phyloP scores from a whole-genome alignment of 805 yeast genomes.

The Yarrowia deformans region DNA sequence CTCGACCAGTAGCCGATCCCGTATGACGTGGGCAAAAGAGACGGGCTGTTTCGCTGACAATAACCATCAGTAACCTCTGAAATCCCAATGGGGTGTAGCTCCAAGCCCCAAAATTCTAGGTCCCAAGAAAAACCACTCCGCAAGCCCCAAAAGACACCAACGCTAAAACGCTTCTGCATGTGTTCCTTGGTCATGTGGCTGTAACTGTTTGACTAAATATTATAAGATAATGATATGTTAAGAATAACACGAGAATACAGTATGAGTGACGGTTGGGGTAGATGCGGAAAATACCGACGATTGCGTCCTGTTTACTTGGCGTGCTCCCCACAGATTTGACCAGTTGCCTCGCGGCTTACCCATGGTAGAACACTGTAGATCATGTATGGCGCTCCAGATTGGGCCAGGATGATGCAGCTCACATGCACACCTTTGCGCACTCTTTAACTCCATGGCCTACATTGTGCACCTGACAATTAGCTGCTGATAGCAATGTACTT shows the following conservation, averaged over 20 bases:
- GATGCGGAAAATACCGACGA: background rate
- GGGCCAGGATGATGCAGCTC: slow-evolving; percentile 16
- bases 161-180: slow-evolving; percentile 15
- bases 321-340: too few relatives aligned
- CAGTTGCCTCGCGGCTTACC: background rate
- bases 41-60: too few relatives aligned
- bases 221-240: background rate
- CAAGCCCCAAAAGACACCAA: background rate
- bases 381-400: slow-evolving; percentile 27
- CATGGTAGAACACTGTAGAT: slow-evolving; percentile 1
- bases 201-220: background rate
- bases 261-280: background rate
- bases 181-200: slow-evolving; percentile 20
- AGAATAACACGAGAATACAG: background rate
- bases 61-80: too few relatives aligned
- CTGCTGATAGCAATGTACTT: slow-evolving; percentile 16
- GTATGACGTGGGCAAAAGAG: background rate
- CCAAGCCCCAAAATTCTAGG: slow-evolving; percentile 6
- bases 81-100: slow-evolving; percentile 1
- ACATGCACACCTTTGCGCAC: slow-evolving; percentile 28
- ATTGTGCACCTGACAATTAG: slow-evolving; percentile 7
- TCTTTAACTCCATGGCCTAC: slow-evolving; percentile 28
- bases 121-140: slow-evolving; percentile 2
- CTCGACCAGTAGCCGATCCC: background rate
- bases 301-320: background rate